Evolutionary conservation across 2,329 filamentous ascomycete genomes (phyloP).

Genomic region (Ophiostoma fasciatum): DNA sequence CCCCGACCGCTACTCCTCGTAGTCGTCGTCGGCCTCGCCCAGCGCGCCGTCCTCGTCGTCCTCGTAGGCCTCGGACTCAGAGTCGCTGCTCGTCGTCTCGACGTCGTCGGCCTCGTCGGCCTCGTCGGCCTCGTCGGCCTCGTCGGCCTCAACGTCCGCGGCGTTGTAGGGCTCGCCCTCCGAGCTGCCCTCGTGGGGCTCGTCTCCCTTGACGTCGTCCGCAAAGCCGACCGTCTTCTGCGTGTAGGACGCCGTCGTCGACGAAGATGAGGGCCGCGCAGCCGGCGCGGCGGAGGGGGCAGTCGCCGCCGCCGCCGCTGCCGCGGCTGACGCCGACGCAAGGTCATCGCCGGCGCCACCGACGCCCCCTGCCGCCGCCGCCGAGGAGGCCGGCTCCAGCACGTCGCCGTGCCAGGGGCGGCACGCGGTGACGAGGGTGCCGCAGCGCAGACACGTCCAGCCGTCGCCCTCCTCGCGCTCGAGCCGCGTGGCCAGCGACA

Average conservation of each 20-base stretch:
- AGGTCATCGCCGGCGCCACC: not conserved
- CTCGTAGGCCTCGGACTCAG: conserved; percentile 18
- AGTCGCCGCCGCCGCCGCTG: not conserved
- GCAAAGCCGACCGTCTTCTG: conserved; percentile 49
- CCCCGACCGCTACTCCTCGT: no score
- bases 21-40: no score
- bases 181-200: conserved; percentile 14
- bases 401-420: conserved; percentile 88
- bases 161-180: no score
- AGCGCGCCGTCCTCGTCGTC: conserved; percentile 17
- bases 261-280: conserved; percentile 5
- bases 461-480: conserved; percentile 90
- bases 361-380: not conserved
- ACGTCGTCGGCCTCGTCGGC: not conserved
- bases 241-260: conserved; percentile 8
- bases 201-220: conserved; percentile 31
- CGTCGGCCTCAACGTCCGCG: not conserved
- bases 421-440: conserved; percentile 69
- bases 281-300: not conserved
- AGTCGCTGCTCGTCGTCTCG: conserved; percentile 2
- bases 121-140: not conserved
- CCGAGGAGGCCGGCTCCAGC: conserved; percentile 37
- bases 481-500: conserved; percentile 78
- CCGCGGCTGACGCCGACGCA: no score
- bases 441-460: conserved; percentile 82